Percentiles rank a stretch among this genome's conserved stretches.
Conservation (phyloP, 1,284 basidiomycete genomes). For the Trametes polyzona region DNA sequence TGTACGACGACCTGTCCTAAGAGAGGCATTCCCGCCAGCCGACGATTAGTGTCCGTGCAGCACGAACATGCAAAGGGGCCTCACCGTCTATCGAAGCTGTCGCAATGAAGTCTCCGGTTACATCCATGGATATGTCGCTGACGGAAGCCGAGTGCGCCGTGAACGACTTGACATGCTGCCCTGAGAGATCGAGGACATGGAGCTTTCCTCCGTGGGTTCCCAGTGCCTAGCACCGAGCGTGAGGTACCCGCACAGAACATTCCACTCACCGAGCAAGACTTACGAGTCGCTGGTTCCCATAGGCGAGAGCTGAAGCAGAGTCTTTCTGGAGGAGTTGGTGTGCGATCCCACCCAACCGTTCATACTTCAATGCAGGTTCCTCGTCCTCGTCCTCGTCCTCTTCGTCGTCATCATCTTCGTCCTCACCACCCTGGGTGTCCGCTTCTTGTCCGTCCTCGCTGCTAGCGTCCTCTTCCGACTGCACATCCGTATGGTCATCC, state of each 20-base stretch:
- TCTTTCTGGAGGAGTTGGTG: conserved; percentile 89
- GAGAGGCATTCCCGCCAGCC: conserved; percentile 8
- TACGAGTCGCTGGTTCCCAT: conserved; percentile 80
- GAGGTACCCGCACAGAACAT: not conserved
- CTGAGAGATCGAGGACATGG: conserved; percentile 82
- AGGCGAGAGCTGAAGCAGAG: conserved; percentile 81
- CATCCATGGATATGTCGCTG: conserved; percentile 85
- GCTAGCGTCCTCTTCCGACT: not conserved
- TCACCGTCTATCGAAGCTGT: conserved; percentile 95
- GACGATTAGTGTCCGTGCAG: not conserved
- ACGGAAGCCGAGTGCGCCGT: conserved; percentile 93
- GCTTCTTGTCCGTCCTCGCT: not conserved
- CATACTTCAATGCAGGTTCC: conserved; percentile 92
- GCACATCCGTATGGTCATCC: not conserved
- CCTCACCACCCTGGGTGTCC: too few relatives aligned
- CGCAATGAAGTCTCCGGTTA: conserved; percentile 87
- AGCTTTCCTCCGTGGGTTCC: conserved; percentile 94
- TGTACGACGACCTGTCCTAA: conserved; percentile 89
- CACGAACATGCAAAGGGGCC: conserved; percentile 25
- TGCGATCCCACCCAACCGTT: conserved; percentile 75
- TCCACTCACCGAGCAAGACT: conserved; percentile 25
- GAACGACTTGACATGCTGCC: conserved; percentile 88
- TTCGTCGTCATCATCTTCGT: conserved; percentile 20
- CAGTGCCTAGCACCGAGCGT: conserved; percentile 57
- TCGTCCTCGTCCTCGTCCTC: conserved; percentile 60